Base-by-base conservation (phyloP, 2,329 filamentous ascomycete species). In the Lizonia empirigonia region DNA sequence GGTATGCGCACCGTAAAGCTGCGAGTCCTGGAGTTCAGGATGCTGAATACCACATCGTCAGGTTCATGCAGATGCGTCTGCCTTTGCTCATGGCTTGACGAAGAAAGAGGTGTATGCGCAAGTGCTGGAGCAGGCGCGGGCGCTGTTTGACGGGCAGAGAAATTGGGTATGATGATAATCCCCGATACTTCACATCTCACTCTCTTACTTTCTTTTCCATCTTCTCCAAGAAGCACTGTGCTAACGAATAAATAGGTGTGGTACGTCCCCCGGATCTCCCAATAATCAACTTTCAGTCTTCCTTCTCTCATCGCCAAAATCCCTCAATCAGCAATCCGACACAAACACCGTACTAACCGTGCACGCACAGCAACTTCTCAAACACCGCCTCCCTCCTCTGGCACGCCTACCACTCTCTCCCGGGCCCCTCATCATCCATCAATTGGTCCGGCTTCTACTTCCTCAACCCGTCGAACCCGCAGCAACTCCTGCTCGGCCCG, bases 21-120 rank as follows among this genome's bases (percentile, higher is more conserved):
- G 50, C 50, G 50, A 53, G 50, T 53, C 50, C 44, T 48, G 44
- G 18, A 24, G 26, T 18, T 26, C 50, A 37, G 50, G 50, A 53
- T 53, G 44, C 50, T 53, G 50, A 53, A 53, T 49, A 53, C 50
- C 50, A 39, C 24, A 19, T 33, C 19, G 44, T 27, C 36, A 63
- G 87, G 87, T 90, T 50, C 90, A 93, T 75, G 89, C 90, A 42
- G 89, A 93, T 68, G 84, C 89, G 3, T 89, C 88, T 44, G 90
- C 84, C 64, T 93, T 93, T 73, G 80, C 78, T 39, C 67, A 80
- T 12, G 85, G 83, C 58, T 73, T 90, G 53, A 84, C 80, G 44
- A 93, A 92, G 73, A 78, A 83, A 50, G 84, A 89, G 55, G 88
- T 87, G 19, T 92, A 92, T 60, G 80, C 82, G 56, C 89, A 92